phyloP scores from a whole-genome alignment of 2,329 filamentous ascomycete species.

The Claviceps purpurea region DNA sequence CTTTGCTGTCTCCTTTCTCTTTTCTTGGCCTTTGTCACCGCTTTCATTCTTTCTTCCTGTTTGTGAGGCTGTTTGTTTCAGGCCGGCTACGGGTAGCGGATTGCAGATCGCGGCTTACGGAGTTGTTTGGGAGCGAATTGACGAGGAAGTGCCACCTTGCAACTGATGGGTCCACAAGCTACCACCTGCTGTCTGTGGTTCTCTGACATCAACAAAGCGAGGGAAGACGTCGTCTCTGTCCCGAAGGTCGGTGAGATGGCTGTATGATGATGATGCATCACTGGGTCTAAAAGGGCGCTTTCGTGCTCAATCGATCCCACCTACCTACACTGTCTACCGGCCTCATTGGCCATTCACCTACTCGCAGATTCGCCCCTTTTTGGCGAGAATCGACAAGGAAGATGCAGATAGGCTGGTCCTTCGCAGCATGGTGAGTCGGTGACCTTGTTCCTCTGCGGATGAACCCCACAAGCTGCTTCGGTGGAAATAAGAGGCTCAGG shows the following conservation, averaged over 20 bases:
- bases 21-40: background rate
- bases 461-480: background rate
- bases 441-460: background rate
- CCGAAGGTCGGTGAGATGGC: background rate
- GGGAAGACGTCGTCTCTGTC: background rate
- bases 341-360: too few species aligned
- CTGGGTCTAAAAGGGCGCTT: background rate
- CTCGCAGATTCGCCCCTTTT: too few species aligned
- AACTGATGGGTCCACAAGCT: background rate
- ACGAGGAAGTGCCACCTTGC: too few species aligned
- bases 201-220: background rate
- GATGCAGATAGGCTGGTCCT: background rate
- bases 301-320: background rate
- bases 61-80: background rate
- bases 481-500: background rate
- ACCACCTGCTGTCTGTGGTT: background rate
- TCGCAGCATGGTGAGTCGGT: background rate
- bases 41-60: background rate
- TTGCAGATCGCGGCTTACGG: too few species aligned
- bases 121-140: too few species aligned
- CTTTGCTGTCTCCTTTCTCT: background rate
- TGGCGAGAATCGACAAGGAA: background rate
- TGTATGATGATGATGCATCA: background rate
- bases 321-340: too few species aligned
- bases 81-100: too few species aligned